Percentiles rank a stretch among this genome's conserved stretches.
Conservation (phyloP, 192 early-diverging fungal genomes). For the Chytriomyces sp. region DNA sequence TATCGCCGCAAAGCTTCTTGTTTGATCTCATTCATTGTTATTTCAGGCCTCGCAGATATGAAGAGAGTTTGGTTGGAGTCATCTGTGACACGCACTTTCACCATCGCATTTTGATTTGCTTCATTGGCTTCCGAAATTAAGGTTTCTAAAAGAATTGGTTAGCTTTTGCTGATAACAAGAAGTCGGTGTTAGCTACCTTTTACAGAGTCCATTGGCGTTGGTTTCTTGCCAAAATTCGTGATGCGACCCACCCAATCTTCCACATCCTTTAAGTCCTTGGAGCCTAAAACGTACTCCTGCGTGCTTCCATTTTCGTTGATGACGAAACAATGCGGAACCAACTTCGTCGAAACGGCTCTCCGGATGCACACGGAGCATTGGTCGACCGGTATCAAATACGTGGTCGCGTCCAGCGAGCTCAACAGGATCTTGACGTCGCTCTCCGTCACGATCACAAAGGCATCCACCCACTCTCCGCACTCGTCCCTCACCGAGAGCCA, state of each 20-base stretch:
- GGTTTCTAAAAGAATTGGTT: not conserved
- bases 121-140: not conserved
- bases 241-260: not conserved
- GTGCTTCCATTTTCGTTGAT: not conserved
- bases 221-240: too few species aligned
- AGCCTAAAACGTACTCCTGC: not conserved
- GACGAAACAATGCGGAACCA: not conserved
- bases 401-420: slow-evolving; percentile 24
- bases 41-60: not conserved
- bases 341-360: not conserved
- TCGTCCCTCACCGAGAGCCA: slow-evolving; percentile 19
- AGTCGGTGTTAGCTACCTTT: too few species aligned
- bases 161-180: not conserved
- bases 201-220: too few species aligned
- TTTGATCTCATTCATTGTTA: slow-evolving; percentile 20
- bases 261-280: not conserved
- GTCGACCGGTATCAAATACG: slow-evolving; percentile 3
- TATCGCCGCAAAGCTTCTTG: slow-evolving; percentile 16
- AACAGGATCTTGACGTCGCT: slow-evolving; percentile 13
- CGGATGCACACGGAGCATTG: not conserved
- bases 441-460: slow-evolving; percentile 6
- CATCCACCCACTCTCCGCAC: slow-evolving; percentile 23
- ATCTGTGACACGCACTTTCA: not conserved
- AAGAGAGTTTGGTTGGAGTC: not conserved
- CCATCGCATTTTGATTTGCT: not conserved